These are phyloP conservation scores for Xylaria scruposa DNA, from an alignment of 495 filamentous ascomycete genomes.

Conservation along the genomic window DNA sequence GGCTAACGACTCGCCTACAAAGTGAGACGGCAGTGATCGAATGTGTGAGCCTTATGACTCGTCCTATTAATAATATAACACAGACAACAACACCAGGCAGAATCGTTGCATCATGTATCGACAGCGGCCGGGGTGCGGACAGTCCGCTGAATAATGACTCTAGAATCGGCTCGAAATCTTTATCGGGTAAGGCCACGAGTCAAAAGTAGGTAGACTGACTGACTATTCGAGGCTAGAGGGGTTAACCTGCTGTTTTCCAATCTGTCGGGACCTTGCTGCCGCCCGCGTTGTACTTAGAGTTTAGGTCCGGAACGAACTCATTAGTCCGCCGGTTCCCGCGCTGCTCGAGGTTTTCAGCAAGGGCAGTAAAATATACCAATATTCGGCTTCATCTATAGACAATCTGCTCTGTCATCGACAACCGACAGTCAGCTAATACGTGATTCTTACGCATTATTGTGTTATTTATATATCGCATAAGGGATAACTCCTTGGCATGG, in stretches of 20 bases:
- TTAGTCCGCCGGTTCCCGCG: background rate
- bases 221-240: background rate
- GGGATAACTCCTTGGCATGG: background rate
- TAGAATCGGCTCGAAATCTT: background rate
- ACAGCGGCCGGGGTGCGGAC: background rate
- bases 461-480: background rate
- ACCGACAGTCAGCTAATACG: background rate
- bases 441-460: background rate
- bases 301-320: background rate
- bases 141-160: background rate
- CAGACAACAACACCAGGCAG: background rate
- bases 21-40: background rate
- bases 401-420: background rate
- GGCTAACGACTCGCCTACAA: background rate
- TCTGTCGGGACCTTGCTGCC: background rate
- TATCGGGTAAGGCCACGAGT: background rate
- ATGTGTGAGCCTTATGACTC: background rate
- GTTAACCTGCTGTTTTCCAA: background rate
- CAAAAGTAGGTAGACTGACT: background rate
- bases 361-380: background rate
- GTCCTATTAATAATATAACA: background rate
- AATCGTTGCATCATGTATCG: background rate
- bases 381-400: background rate
- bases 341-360: background rate
- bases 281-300: slow-evolving; percentile 1